Percentiles rank a stretch among this genome's conserved stretches.
These are phyloP conservation scores for Aspergillus cavernicola DNA, from an alignment of 495 filamentous ascomycete species.

Conservation along the genomic window DNA sequence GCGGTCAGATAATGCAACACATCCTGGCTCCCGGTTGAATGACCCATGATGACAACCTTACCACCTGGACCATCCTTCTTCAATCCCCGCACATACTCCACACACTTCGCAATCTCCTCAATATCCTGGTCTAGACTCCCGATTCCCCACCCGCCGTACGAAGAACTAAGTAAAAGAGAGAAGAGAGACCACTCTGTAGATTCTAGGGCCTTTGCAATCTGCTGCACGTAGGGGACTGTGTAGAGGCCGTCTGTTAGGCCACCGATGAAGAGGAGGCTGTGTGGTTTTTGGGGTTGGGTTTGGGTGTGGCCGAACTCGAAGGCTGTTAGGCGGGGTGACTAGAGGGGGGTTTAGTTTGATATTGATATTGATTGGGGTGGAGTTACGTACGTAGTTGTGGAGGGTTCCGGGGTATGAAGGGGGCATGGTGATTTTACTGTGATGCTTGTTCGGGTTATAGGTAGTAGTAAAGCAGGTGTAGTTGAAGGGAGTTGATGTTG, in stretches of 20 bases:
- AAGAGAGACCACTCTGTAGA: conserved; percentile 59
- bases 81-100: conserved; percentile 61
- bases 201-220: conserved; percentile 54
- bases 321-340: conserved; percentile 53
- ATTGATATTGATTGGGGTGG: not conserved
- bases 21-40: conserved; percentile 86
- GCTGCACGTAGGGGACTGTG: conserved; percentile 59
- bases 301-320: conserved; percentile 54
- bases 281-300: conserved; percentile 34
- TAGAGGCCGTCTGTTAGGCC: conserved; percentile 79
- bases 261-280: conserved; percentile 79
- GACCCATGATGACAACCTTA: conserved; percentile 83
- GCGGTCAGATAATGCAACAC: conserved; percentile 69
- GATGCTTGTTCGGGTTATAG: too few relatives aligned
- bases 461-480: too few relatives aligned
- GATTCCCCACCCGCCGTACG: conserved; percentile 72
- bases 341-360: not conserved
- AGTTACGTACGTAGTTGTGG: conserved; percentile 36
- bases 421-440: conserved; percentile 10
- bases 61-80: conserved; percentile 4
- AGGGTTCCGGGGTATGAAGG: conserved; percentile 31
- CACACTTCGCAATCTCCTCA: conserved; percentile 64
- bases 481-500: not conserved
- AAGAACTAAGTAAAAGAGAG: conserved; percentile 56
- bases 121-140: conserved; percentile 66